Evolutionary conservation across 2,329 filamentous ascomycete species (phyloP).

Genomic region (Aspergillus aculeatinus): DNA sequence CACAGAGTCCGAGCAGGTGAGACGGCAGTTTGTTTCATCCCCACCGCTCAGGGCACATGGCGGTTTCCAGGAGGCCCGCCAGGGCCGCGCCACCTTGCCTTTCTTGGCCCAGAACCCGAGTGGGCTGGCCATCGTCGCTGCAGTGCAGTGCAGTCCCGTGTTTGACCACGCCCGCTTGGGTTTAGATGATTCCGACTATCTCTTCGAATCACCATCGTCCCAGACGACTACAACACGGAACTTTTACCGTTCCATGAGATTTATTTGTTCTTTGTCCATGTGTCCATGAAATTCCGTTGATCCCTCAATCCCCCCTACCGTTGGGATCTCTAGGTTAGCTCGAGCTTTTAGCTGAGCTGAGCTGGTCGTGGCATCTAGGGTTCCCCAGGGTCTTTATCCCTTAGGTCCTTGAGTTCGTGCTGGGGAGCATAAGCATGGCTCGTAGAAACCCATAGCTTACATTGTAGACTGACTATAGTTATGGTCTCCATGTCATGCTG

Average conservation of each 20-base stretch:
- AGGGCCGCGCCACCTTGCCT: constrained; percentile 9
- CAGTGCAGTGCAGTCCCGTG: neutral
- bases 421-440: neutral
- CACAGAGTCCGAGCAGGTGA: constrained; percentile 1
- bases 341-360: neutral
- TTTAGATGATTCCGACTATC: neutral
- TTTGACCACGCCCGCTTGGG: constrained; percentile 6
- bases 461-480: neutral
- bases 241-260: too few relatives aligned
- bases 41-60: constrained; percentile 19
- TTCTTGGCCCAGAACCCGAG: constrained; percentile 20
- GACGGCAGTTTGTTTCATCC: constrained; percentile 20
- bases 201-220: neutral
- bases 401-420: neutral
- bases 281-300: too few relatives aligned
- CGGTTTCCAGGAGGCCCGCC: constrained; percentile 17
- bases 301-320: neutral
- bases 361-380: neutral
- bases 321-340: neutral
- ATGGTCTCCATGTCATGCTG: neutral
- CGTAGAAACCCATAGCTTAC: too few relatives aligned
- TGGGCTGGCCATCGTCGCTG: constrained; percentile 3
- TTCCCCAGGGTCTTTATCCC: neutral
- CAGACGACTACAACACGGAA: neutral
- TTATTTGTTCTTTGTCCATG: too few relatives aligned